Evolutionary conservation across 2,329 filamentous ascomycete genomes (phyloP).

Genomic region (Talaromyces albobiverticillius): DNA sequence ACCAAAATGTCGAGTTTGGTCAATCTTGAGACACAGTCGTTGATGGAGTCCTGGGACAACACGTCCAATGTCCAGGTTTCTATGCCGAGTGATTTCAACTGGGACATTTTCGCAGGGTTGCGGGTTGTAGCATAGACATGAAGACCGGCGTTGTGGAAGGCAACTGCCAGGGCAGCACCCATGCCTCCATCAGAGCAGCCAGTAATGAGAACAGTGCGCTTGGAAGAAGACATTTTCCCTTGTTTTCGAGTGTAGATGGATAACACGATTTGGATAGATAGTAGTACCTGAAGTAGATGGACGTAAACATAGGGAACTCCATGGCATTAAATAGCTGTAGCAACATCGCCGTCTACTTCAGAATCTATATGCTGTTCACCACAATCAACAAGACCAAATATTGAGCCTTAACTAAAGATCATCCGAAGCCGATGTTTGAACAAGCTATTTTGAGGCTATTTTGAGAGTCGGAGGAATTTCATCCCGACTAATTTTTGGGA

Average conservation of each 20-base stretch:
- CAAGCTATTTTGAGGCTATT: background rate
- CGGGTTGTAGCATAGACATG: constrained; percentile 10
- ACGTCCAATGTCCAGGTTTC: constrained; percentile 4
- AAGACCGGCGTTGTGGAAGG: constrained; percentile 9
- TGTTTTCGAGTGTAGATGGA: background rate
- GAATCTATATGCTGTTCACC: no score
- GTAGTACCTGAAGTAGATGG: background rate
- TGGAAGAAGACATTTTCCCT: constrained; percentile 2
- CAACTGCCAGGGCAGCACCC: constrained; percentile 10
- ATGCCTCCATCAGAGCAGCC: constrained; percentile 14
- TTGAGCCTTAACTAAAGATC: background rate
- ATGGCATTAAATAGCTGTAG: background rate
- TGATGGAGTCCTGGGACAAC: constrained; percentile 1
- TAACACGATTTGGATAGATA: background rate
- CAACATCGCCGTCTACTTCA: background rate
- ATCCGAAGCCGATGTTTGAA: background rate
- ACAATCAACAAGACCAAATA: background rate
- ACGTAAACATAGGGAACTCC: background rate
- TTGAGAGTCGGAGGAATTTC: background rate
- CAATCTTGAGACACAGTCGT: background rate
- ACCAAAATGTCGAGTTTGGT: constrained; percentile 24
- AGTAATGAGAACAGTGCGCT: constrained; percentile 12
- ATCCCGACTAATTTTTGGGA: background rate
- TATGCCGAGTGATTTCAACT: background rate
- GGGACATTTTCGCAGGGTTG: constrained; percentile 4